These are phyloP conservation scores for Dryadomyces quercus-mongolicae DNA, from an alignment of 2,329 filamentous ascomycete genomes.

Conservation along the genomic window DNA sequence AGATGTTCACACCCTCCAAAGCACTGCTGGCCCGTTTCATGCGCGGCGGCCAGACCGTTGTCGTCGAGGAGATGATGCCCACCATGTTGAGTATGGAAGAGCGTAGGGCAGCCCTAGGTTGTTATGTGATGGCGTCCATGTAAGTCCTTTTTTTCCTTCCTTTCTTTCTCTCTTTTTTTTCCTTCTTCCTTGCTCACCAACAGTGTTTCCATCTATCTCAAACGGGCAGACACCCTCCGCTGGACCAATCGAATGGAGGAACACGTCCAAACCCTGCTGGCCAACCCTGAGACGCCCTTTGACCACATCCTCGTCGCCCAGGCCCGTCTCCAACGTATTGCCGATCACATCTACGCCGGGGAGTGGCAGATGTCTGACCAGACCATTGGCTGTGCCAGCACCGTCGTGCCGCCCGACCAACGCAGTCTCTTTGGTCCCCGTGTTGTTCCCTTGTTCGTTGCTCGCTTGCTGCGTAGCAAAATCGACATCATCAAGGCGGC, in stretches of 20 bases:
- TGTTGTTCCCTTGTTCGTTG: constrained; percentile 7
- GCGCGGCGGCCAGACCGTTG: constrained; percentile 2
- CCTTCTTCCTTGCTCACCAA: too few species aligned
- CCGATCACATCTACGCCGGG: constrained; percentile 20
- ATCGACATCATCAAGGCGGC: constrained; percentile 14
- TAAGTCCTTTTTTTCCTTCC: constrained; percentile 17
- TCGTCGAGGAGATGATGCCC: constrained; percentile 8
- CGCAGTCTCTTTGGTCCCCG: not conserved
- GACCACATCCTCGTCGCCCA: constrained; percentile 36
- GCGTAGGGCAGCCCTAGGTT: constrained; percentile 31
- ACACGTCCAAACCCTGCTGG: constrained; percentile 32
- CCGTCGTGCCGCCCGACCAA: not conserved
- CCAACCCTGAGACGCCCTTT: constrained; percentile 30
- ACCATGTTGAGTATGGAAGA: constrained; percentile 25
- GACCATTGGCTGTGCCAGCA: not conserved
- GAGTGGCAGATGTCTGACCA: constrained; percentile 13
- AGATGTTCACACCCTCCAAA: constrained; percentile 5
- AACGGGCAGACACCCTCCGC: constrained; percentile 35
- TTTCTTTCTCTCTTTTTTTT: too few species aligned
- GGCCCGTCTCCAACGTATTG: constrained; percentile 27
- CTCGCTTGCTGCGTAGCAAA: constrained; percentile 15
- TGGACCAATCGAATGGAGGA: constrained; percentile 51
- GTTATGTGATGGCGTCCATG: constrained; percentile 28
- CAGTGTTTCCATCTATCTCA: too few species aligned
- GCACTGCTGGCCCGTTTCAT: constrained; percentile 7